Conservation (phyloP, 1,139 yeast genomes). For the Taphrina confusa region DNA sequence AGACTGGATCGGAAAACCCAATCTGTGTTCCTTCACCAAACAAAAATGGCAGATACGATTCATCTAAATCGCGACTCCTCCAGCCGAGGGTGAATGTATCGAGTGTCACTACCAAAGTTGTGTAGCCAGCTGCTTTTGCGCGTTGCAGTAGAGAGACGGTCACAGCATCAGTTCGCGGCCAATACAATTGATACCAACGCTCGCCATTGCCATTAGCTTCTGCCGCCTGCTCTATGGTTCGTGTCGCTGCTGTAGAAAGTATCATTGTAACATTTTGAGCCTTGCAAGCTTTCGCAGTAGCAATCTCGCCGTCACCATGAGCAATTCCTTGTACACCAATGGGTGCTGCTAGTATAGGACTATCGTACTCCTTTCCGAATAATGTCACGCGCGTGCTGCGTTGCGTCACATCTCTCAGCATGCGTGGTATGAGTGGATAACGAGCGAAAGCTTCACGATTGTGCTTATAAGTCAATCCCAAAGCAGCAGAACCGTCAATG, state of each 20-base stretch:
- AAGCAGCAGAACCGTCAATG: conserved; percentile 38
- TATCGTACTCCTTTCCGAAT: conserved; percentile 41
- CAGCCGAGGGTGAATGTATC: conserved; percentile 44
- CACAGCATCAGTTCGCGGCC: conserved; percentile 43
- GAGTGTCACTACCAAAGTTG: conserved; percentile 43
- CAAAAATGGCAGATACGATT: conserved; percentile 43
- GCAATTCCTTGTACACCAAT: conserved; percentile 44
- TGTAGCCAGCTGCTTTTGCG: conserved; percentile 42
- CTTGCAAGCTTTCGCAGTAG: conserved; percentile 43
- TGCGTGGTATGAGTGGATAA: conserved; percentile 38
- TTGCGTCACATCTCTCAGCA: conserved; percentile 37
- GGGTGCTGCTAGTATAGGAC: conserved; percentile 43
- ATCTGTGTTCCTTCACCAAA: conserved; percentile 43
- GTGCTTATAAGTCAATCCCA: conserved; percentile 35
- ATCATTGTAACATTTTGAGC: conserved; percentile 42
- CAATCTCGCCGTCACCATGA: conserved; percentile 43
- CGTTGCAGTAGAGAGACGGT: conserved; percentile 42
- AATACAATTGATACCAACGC: conserved; percentile 44
- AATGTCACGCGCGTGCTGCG: conserved; percentile 39
- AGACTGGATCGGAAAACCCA: conserved; percentile 44
- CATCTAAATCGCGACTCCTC: conserved; percentile 44
- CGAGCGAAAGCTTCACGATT: conserved; percentile 37
- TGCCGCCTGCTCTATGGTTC: conserved; percentile 43
- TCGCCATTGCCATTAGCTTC: conserved; percentile 41
- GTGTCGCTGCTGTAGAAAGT: conserved; percentile 43